Conservation (phyloP, 2,329 filamentous ascomycete genomes). For the Clathrospora elynae region DNA sequence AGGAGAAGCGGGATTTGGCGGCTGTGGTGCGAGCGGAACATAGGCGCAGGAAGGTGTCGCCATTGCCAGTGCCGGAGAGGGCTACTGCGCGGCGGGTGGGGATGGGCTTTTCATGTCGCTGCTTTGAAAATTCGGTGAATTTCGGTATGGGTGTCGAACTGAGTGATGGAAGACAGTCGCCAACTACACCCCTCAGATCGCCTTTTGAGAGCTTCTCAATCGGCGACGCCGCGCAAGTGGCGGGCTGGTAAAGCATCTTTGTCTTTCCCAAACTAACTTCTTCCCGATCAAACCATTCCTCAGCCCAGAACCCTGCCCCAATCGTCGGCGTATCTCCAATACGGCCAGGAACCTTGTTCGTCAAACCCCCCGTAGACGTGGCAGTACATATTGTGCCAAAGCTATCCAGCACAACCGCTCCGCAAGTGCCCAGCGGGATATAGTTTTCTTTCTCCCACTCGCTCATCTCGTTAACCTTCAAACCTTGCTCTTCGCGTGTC, state of each 20-base stretch:
- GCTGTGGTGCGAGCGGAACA: constrained; percentile 73
- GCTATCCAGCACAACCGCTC: constrained; percentile 79
- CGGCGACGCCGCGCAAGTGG: constrained; percentile 18
- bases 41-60: constrained; percentile 80
- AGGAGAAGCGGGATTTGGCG: constrained; percentile 70
- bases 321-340: constrained; percentile 85
- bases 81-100: constrained; percentile 54
- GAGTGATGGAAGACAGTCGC: constrained; percentile 63
- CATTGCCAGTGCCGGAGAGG: constrained; percentile 82
- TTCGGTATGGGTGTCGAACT: constrained; percentile 42
- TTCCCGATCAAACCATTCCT: constrained; percentile 69
- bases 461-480: constrained; percentile 32
- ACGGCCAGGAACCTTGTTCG: constrained; percentile 84
- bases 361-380: constrained; percentile 75
- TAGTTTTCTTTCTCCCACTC: constrained; percentile 68
- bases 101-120: constrained; percentile 5
- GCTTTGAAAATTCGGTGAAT: not conserved
- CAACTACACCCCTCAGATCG: constrained; percentile 57
- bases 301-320: constrained; percentile 88
- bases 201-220: constrained; percentile 36
- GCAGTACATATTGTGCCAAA: constrained; percentile 73
- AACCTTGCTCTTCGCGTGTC: constrained; percentile 49
- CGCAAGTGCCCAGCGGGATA: constrained; percentile 82
- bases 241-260: constrained; percentile 29
- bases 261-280: constrained; percentile 24